Conservation (phyloP, 2,329 filamentous ascomycete species). For the Aureobasidium subglaciale region DNA sequence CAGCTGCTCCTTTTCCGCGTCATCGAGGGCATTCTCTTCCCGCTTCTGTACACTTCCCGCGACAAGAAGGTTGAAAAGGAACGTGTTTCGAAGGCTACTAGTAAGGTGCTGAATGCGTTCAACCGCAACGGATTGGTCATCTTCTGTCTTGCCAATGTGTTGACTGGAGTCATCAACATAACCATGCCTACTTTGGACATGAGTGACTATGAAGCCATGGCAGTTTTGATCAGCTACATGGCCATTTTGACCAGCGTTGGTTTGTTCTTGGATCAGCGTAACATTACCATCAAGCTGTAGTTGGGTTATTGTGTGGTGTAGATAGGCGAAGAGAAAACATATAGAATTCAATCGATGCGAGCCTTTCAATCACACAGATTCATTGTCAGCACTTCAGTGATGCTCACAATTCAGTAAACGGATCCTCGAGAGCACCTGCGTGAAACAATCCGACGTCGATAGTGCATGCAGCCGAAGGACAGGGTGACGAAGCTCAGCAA, state of each 20-base stretch:
- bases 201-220: constrained; percentile 58
- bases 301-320: neutral
- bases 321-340: neutral
- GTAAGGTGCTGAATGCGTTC: constrained; percentile 70
- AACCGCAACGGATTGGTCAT: constrained; percentile 83
- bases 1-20: constrained; percentile 73
- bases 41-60: constrained; percentile 55
- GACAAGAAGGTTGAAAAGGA: constrained; percentile 53
- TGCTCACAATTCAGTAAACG: too few relatives aligned
- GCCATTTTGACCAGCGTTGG: constrained; percentile 60
- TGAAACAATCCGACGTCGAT: too few relatives aligned
- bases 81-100: constrained; percentile 64
- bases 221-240: constrained; percentile 67
- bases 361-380: neutral
- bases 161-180: constrained; percentile 87
- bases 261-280: constrained; percentile 55
- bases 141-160: constrained; percentile 79
- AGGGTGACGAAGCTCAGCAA: neutral
- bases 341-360: neutral
- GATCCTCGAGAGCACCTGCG: too few relatives aligned
- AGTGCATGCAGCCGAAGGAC: too few relatives aligned
- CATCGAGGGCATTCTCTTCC: constrained; percentile 73
- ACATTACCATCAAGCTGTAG: constrained; percentile 66
- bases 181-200: constrained; percentile 74
- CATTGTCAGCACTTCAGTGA: too few relatives aligned